Percentiles rank a stretch among this genome's conserved stretches.
Conservation (phyloP, 305 asterid genomes). For the Fraxinus ornus region DNA sequence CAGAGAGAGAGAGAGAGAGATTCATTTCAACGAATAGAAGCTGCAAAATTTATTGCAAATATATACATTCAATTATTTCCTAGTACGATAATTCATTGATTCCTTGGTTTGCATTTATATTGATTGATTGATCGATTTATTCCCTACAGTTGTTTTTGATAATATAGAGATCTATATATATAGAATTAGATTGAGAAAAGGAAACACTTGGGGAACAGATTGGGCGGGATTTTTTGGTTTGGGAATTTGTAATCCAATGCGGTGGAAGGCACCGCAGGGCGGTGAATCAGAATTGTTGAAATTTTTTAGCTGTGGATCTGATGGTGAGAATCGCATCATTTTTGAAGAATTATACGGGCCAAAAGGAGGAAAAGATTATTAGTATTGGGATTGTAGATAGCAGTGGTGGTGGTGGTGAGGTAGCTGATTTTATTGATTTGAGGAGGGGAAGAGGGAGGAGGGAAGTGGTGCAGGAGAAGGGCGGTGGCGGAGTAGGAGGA, state of each 20-base stretch:
- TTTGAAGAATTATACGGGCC: conserved; percentile 35
- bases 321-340: conserved; percentile 43
- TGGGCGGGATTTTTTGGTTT: conserved; percentile 31
- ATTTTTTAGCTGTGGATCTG: conserved; percentile 50
- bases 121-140: conserved; percentile 4
- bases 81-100: conserved; percentile 28
- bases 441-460: conserved; percentile 34
- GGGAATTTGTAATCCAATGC: conserved; percentile 32
- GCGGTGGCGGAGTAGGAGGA: conserved; percentile 49
- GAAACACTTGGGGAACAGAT: conserved; percentile 38
- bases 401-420: conserved; percentile 24
- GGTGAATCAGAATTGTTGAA: conserved; percentile 36
- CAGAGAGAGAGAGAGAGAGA: conserved; percentile 41
- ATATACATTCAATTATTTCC: conserved; percentile 4
- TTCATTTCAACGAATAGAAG: conserved; percentile 31
- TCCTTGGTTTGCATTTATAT: conserved; percentile 20
- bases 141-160: conserved; percentile 9
- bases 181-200: conserved; percentile 23
- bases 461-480: conserved; percentile 36
- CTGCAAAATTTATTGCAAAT: conserved; percentile 24
- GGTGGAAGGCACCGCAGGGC: conserved; percentile 36
- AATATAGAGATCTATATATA: background rate
- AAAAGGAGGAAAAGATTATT: conserved; percentile 18
- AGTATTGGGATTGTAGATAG: conserved; percentile 22
- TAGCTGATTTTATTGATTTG: conserved; percentile 31